These are phyloP conservation scores for Penicillium daleae DNA, from an alignment of 495 filamentous ascomycete genomes.

Conservation along the genomic window DNA sequence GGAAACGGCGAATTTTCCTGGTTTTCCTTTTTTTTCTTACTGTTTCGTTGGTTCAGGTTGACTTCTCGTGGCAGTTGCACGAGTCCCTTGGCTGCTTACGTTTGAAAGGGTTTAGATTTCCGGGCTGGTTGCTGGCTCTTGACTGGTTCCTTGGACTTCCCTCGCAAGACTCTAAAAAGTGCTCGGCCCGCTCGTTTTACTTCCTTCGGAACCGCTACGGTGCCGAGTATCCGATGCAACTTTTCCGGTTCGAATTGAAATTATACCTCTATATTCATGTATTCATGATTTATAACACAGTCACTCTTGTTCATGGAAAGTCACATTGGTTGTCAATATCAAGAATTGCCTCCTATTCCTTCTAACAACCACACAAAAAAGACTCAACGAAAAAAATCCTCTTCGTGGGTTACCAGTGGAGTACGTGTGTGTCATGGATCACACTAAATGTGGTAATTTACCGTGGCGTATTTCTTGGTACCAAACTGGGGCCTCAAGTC, in stretches of 20 bases:
- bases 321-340: background rate
- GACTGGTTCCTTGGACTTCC: background rate
- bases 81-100: background rate
- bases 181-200: slow-evolving; percentile 23
- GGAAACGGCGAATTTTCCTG: background rate
- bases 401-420: background rate
- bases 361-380: background rate
- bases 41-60: background rate
- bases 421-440: slow-evolving; percentile 4
- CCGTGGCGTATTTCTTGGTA: background rate
- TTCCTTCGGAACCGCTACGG: slow-evolving; percentile 10
- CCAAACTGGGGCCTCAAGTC: slow-evolving; percentile 4
- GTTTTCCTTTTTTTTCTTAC: background rate
- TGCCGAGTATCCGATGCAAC: slow-evolving; percentile 16
- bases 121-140: background rate
- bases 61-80: background rate
- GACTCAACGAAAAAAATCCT: background rate
- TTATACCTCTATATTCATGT: no score
- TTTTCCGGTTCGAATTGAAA: background rate
- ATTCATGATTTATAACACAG: background rate
- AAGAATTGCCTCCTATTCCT: background rate
- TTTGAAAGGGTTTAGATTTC: background rate
- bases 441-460: slow-evolving; percentile 4
- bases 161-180: background rate
- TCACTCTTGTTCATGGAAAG: background rate